Percentiles rank a stretch among this genome's conserved stretches.
Evolutionary conservation across 2,329 filamentous ascomycete genomes (phyloP).

Genomic region (Penicillium sp.): DNA sequence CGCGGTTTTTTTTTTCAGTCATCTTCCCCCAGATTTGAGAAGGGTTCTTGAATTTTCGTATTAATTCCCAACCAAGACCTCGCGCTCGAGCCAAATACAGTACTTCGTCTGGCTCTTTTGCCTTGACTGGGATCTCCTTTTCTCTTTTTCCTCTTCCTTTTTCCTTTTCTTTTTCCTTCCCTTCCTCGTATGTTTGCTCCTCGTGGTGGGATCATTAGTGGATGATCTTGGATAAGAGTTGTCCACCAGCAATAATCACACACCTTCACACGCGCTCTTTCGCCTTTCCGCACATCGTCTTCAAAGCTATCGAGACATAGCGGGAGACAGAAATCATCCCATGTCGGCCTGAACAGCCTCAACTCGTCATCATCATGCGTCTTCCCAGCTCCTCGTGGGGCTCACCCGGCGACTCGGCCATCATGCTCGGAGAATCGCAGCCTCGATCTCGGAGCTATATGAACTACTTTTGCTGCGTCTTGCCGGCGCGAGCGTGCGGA

Average conservation of each 20-base stretch:
- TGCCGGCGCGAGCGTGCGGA: slow-evolving; percentile 9
- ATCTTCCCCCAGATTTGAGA: background rate
- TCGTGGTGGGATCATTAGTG: too few species aligned
- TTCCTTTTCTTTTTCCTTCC: background rate
- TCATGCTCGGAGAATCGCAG: background rate
- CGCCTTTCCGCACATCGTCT: too few species aligned
- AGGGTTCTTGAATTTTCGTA: too few species aligned
- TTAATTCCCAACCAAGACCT: too few species aligned
- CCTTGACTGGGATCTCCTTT: background rate
- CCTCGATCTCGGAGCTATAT: slow-evolving; percentile 1
- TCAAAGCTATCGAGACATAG: too few species aligned
- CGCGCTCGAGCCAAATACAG: too few species aligned
- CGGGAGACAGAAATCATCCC: background rate
- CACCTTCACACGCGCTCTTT: too few species aligned
- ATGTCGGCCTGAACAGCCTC: slow-evolving; percentile 1
- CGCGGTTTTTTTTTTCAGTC: slow-evolving; percentile 6
- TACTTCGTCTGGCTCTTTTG: too few species aligned
- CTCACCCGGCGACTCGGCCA: background rate
- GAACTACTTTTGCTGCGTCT: slow-evolving; percentile 10
- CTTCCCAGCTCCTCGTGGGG: slow-evolving; percentile 5
- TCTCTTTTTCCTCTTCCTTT: background rate
- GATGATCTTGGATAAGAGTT: too few species aligned
- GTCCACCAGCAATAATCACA: too few species aligned
- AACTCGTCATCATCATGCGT: slow-evolving; percentile 2
- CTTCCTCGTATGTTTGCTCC: background rate